phyloP scores from a whole-genome alignment of 2,329 filamentous ascomycete genomes.

The Phaeosphaeriaceae sp. region DNA sequence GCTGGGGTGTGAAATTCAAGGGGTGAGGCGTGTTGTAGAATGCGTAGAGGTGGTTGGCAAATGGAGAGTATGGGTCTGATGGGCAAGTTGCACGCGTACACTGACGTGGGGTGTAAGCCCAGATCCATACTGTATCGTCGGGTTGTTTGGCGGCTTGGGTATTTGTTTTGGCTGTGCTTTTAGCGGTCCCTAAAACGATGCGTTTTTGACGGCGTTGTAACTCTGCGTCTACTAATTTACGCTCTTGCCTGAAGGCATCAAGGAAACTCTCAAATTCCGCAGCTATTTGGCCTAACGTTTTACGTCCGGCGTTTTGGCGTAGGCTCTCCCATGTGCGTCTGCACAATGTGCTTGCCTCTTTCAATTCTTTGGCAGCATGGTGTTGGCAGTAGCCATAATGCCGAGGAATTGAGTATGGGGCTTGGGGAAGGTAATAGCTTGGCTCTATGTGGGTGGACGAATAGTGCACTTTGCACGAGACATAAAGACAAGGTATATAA shows the following conservation, averaged over 20 bases:
- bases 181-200: conserved; percentile 17
- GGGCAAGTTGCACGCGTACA: conserved; percentile 33
- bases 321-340: conserved; percentile 36
- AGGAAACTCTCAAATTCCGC: conserved; percentile 36
- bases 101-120: conserved; percentile 34
- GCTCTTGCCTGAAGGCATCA: conserved; percentile 20
- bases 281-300: conserved; percentile 36
- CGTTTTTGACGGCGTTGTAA: conserved; percentile 18
- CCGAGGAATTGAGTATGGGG: conserved; percentile 34
- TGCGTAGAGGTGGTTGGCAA: conserved; percentile 25
- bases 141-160: conserved; percentile 1
- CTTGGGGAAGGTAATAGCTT: conserved; percentile 36
- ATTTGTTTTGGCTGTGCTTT: not conserved
- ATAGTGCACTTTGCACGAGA: conserved; percentile 34
- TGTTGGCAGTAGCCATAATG: conserved; percentile 36
- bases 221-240: conserved; percentile 13
- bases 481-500: conserved; percentile 38
- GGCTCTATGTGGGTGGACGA: conserved; percentile 29
- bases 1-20: conserved; percentile 25
- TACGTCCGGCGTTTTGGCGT: conserved; percentile 42
- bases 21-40: conserved; percentile 29
- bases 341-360: conserved; percentile 28
- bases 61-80: conserved; percentile 30
- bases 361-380: conserved; percentile 37
- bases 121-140: conserved; percentile 24